Evolutionary conservation across 164 flowering plant genomes (phyloP), one percentile per base, ranked within the genome.

Genomic region (Magnolia kwangsiensis): DNA sequence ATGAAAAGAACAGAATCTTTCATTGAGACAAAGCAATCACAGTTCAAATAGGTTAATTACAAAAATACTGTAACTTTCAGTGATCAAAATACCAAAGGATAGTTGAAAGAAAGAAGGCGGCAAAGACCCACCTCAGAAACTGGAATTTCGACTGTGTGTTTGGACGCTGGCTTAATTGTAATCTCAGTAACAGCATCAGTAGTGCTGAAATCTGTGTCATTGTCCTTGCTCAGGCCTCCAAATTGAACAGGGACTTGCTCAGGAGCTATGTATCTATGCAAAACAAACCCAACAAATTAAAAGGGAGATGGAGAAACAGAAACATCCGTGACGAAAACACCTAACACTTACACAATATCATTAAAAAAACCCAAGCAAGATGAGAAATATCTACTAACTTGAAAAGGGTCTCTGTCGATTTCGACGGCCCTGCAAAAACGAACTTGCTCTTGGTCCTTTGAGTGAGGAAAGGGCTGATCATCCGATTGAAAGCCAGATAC

Each of bases 401-500:
- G 91, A 92, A 91, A 75, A 96, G 93, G 79, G 94, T 89, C n/a
- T 96, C 98, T 65, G 98, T 80, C 63, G 97, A 81, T 78, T 85
- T 92, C 4, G 97, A 85, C 58, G 97, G 94, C 1, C 97, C 93
- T 0, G 95, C 97, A 80, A 87, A 90, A 5, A 94, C 93, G 81
- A 94, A 90, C 88, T 96, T 96, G 97, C 99, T 96, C 91, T 90
- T 94, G 83, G 96, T 91, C 83, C 99, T 91, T 75, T 85, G 92
- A 0, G 98, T 91, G 59, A 96, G 61, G 85, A 96, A 88, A 23
- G 97, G 91, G 74, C 94, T 90, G 64, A 94, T 90, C 93, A 96
- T 84, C 81, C 86, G 84, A 72, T 86, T 80, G 85, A 87, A 85
- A 0, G 97, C 94, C 63, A 91, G 79, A 73, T 94, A 94, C 99